phyloP scores from a whole-genome alignment of 2,329 filamentous ascomycete species.

The Diaporthe aspalathi region DNA sequence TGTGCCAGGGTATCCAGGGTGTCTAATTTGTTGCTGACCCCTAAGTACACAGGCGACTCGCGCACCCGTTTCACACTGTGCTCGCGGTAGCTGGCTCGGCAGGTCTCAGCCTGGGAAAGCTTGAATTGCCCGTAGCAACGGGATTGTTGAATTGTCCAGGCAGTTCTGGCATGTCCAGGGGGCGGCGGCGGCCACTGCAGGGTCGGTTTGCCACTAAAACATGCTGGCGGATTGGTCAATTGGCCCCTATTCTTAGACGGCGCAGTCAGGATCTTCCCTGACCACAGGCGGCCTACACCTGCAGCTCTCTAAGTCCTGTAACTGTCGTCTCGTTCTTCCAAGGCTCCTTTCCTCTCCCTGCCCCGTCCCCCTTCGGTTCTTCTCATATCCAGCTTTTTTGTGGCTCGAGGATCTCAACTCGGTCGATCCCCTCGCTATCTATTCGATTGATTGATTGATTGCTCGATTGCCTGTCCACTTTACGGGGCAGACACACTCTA shows the following conservation, averaged over 20 bases:
- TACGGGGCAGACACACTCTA: background rate
- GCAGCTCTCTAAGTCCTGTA: too few species aligned
- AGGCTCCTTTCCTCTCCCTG: background rate
- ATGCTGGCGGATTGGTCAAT: constrained; percentile 19
- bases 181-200: background rate
- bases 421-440: background rate
- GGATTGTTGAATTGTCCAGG: background rate
- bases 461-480: background rate
- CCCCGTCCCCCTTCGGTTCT: background rate
- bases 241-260: constrained; percentile 31
- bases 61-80: background rate
- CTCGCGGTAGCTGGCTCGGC: constrained; percentile 1
- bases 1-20: too few species aligned
- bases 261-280: constrained; percentile 24
- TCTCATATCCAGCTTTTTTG: background rate
- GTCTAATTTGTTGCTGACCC: too few species aligned
- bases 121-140: constrained; percentile 20
- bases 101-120: constrained; percentile 9
- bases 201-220: constrained; percentile 27
- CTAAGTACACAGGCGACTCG: too few species aligned
- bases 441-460: too few species aligned
- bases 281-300: background rate
- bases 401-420: background rate
- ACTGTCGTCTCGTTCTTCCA: background rate
- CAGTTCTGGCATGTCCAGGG: too few species aligned